Percentiles rank a stretch among this genome's conserved stretches.
Evolutionary conservation across 495 filamentous ascomycete genomes (phyloP).

Genomic region (Hyaloscypha hepaticicola): DNA sequence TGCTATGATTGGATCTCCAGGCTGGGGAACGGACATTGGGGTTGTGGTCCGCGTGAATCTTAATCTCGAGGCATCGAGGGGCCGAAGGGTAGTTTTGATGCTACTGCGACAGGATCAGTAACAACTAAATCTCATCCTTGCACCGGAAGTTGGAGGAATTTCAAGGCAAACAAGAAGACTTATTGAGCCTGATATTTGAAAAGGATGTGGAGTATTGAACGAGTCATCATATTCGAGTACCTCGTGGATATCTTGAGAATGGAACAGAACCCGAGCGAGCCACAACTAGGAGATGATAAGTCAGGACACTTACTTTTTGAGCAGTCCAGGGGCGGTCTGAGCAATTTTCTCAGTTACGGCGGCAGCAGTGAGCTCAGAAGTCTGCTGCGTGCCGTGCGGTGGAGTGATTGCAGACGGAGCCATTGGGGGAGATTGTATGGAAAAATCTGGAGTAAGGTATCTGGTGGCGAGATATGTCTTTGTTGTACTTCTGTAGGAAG

Average conservation of each 20-base stretch:
- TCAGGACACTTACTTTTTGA: conserved; percentile 8
- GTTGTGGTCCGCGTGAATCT: conserved; percentile 64
- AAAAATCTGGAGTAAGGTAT: not conserved
- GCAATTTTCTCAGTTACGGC: conserved; percentile 31
- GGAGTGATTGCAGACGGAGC: conserved; percentile 33
- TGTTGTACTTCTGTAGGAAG: no score
- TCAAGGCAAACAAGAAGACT: not conserved
- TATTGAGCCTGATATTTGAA: no score
- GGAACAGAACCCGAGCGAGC: not conserved
- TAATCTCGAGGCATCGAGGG: conserved; percentile 72
- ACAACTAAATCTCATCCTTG: not conserved
- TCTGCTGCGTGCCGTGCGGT: conserved; percentile 26
- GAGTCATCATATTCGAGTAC: no score
- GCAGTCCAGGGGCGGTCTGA: conserved; percentile 17
- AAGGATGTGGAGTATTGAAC: no score
- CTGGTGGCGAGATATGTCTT: not conserved
- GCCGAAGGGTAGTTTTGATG: conserved; percentile 5
- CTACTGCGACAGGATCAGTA: conserved; percentile 14
- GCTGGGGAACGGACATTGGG: conserved; percentile 66
- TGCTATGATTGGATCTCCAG: conserved; percentile 45
- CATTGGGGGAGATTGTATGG: conserved; percentile 20
- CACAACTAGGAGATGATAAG: not conserved
- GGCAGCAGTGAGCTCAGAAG: conserved; percentile 29
- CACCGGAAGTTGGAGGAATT: not conserved
- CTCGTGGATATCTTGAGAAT: not conserved